Evolutionary conservation across 148 eudicot species (phyloP).

Genomic region (Diospyros kaki): DNA sequence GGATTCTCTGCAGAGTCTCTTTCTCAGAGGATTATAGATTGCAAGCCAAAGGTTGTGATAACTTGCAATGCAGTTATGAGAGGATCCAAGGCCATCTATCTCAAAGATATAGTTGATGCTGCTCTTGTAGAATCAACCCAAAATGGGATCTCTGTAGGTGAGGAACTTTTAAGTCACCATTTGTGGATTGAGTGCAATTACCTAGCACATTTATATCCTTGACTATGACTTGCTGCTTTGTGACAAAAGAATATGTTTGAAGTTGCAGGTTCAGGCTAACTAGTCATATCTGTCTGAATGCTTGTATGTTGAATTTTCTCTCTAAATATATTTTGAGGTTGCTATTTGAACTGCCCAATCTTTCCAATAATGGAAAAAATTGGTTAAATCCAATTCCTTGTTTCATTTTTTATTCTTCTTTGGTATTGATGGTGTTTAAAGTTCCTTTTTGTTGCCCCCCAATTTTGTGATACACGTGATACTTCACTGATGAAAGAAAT

Average conservation of each 20-base stretch:
- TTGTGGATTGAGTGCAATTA: background rate
- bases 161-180: background rate
- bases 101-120: conserved; percentile 84
- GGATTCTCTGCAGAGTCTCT: conserved; percentile 97
- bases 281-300: background rate
- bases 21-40: conserved; percentile 88
- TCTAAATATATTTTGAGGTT: background rate
- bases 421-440: background rate
- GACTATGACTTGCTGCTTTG: background rate
- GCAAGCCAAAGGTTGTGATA: conserved; percentile 86
- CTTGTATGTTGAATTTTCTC: background rate
- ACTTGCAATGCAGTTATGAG: conserved; percentile 97
- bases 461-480: background rate
- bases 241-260: conserved; percentile 5
- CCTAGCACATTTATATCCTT: background rate
- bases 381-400: background rate
- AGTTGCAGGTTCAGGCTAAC: background rate
- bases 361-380: background rate
- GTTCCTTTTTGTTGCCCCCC: background rate
- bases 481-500: background rate
- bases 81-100: conserved; percentile 76
- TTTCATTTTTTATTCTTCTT: background rate
- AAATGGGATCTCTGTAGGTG: conserved; percentile 68
- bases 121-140: conserved; percentile 66
- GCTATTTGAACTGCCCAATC: background rate